These are phyloP conservation scores for Citrus maxima DNA, from an alignment of 345 rosid genomes.

Conservation along the genomic window DNA sequence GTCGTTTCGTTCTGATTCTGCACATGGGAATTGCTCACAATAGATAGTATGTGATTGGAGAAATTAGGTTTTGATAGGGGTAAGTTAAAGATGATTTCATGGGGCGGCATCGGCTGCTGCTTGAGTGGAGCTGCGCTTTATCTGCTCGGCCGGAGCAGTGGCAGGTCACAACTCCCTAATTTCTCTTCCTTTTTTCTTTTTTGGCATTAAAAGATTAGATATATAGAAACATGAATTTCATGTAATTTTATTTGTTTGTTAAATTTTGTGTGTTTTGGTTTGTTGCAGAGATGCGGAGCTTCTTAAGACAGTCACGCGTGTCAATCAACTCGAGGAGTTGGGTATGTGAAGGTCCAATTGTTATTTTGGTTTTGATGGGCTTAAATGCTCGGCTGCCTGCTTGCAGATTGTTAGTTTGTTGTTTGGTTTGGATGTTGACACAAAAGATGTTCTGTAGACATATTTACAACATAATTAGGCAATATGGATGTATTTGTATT, in stretches of 20 bases:
- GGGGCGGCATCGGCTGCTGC: constrained; percentile 92
- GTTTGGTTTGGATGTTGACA: neutral
- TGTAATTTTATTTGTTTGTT: neutral
- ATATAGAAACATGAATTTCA: neutral
- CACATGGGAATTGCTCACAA: neutral
- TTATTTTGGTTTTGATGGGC: neutral
- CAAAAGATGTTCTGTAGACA: too few species aligned
- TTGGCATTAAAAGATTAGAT: neutral
- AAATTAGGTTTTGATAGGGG: constrained; percentile 7
- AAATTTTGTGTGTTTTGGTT: neutral
- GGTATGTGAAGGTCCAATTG: constrained; percentile 35
- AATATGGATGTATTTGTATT: neutral
- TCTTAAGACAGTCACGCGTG: constrained; percentile 68
- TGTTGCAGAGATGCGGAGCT: constrained; percentile 70
- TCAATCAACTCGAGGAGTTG: constrained; percentile 80
- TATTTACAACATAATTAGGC: neutral
- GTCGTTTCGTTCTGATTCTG: neutral
- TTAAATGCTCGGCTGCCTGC: neutral
- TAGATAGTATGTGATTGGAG: neutral
- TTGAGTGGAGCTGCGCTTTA: constrained; percentile 84
- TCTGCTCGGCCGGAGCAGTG: constrained; percentile 87
- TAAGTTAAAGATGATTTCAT: constrained; percentile 54
- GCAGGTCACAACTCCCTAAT: constrained; percentile 43
- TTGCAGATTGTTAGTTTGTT: neutral
- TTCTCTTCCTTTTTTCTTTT: too few species aligned